Evolutionary conservation across 768 basidiomycete species (phyloP).

Genomic region (Daedaleopsis sinensis): DNA sequence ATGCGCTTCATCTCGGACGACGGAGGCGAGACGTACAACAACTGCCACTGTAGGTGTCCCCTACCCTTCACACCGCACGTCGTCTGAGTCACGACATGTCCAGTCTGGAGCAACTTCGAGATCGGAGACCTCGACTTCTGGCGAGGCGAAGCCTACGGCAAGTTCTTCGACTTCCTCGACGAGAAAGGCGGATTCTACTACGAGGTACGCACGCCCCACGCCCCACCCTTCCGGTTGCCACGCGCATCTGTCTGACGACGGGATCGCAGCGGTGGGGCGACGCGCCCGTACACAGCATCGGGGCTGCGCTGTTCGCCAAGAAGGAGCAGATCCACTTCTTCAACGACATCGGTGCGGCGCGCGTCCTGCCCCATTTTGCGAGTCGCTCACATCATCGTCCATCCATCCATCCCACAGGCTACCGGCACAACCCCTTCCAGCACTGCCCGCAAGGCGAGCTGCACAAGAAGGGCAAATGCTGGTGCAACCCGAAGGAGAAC

Average conservation of each 20-base stretch:
- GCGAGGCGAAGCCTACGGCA: slow-evolving; percentile 56
- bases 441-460: slow-evolving; percentile 83
- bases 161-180: slow-evolving; percentile 62
- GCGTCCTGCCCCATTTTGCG: background rate
- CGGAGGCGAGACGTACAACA: slow-evolving; percentile 57
- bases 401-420: slow-evolving; percentile 50
- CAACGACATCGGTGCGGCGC: slow-evolving; percentile 72
- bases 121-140: slow-evolving; percentile 62
- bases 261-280: slow-evolving; percentile 82
- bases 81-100: background rate
- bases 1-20: slow-evolving; percentile 62
- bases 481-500: slow-evolving; percentile 76
- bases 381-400: background rate
- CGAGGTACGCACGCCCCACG: slow-evolving; percentile 46
- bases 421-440: slow-evolving; percentile 92
- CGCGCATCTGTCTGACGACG: background rate
- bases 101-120: slow-evolving; percentile 70
- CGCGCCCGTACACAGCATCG: slow-evolving; percentile 82
- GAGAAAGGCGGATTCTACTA: slow-evolving; percentile 61
- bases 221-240: no score
- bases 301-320: slow-evolving; percentile 83
- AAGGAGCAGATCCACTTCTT: slow-evolving; percentile 96
- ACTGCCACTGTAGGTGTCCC: slow-evolving; percentile 51
- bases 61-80: background rate
- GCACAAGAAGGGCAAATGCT: slow-evolving; percentile 81